Base-by-base conservation (phyloP, 371 early-diverging fungal genomes). In the Zychaea mexicana region DNA sequence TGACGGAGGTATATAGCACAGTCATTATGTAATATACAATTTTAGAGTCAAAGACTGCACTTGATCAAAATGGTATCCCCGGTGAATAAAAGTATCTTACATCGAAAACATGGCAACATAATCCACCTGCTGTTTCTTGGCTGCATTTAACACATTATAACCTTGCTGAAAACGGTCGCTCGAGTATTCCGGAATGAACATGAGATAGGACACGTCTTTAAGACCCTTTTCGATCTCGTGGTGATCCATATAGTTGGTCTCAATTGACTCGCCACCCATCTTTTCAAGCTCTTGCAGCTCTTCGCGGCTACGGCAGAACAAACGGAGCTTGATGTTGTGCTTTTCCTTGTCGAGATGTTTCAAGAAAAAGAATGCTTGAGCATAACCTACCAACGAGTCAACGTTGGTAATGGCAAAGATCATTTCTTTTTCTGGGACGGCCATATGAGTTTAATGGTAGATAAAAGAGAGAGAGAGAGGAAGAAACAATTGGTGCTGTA, bases 311-410 rank as follows among this genome's bases (percentile, higher is more conserved):
- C 66, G 71, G 38, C 73, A 73, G 15, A 78, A 65, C 32, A 73
- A 38, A 59, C 73, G 75, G 4, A 78, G n/a, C 17, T 30, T 27
- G 19, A 8, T 15, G 10, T 58, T 15, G 0, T 19, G 8, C 7
- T 33, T 10, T 9, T 61, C 66, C 28, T 70, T 27, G 6, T 58
- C 22, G 17, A 58, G 22, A 2, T 15, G 17, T 27, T 38, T 58
- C 24, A 73, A 53, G 28, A 75, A 68, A 27, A 62, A 62, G 31
- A 61, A 74, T 38, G 73, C 67, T 39, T 71, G 45, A 33, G 69
- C 69, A 62, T 61, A 75, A 42, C 76, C 75, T 24, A 65, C 19
- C 19, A 67, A 42, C n/a, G 68, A 66, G 26, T 78, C 78, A 55
- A 64, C 66, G 30, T 70, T 70, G 62, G 75, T 69, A 21, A 78